phyloP scores from a whole-genome alignment of 495 filamentous ascomycete species.

The Penicillium herquei region DNA sequence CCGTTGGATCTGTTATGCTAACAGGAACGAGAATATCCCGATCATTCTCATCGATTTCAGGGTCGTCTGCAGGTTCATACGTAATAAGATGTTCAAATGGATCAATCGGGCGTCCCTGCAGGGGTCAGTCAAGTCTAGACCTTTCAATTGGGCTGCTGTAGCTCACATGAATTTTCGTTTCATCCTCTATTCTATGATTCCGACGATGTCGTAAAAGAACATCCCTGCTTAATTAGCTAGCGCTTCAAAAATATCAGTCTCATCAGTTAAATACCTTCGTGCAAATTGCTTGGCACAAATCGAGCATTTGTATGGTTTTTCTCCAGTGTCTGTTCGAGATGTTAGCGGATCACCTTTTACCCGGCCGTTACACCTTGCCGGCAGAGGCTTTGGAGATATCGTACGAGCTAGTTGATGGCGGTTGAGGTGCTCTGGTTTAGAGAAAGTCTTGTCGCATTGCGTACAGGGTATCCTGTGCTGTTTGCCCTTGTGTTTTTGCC shows the following conservation, averaged over 20 bases:
- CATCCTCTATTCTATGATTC: constrained; percentile 2
- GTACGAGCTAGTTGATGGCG: constrained; percentile 9
- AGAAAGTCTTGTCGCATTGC: constrained; percentile 13
- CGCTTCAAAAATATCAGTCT: not conserved
- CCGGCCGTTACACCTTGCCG: not conserved
- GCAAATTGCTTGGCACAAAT: constrained; percentile 7
- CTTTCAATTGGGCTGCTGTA: not conserved
- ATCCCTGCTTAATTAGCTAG: constrained; percentile 2
- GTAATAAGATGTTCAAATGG: not conserved
- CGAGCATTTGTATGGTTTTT: constrained; percentile 10
- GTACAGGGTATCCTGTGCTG: constrained; percentile 6
- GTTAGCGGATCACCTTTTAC: not conserved
- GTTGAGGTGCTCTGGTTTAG: constrained; percentile 11
- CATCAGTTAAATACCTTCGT: not conserved
- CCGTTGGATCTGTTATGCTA: not conserved
- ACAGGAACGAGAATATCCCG: not conserved
- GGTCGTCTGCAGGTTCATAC: not conserved
- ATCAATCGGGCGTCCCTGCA: not conserved
- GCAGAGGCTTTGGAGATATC: not conserved
- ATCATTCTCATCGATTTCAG: not conserved
- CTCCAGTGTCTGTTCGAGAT: constrained; percentile 6
- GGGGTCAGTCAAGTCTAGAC: too few relatives aligned
- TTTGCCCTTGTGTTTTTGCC: not conserved
- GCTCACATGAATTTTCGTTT: not conserved
- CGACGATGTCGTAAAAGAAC: constrained; percentile 12